Evolutionary conservation across 1,284 basidiomycete genomes (phyloP).

Genomic region (Vanrija pseudolonga): DNA sequence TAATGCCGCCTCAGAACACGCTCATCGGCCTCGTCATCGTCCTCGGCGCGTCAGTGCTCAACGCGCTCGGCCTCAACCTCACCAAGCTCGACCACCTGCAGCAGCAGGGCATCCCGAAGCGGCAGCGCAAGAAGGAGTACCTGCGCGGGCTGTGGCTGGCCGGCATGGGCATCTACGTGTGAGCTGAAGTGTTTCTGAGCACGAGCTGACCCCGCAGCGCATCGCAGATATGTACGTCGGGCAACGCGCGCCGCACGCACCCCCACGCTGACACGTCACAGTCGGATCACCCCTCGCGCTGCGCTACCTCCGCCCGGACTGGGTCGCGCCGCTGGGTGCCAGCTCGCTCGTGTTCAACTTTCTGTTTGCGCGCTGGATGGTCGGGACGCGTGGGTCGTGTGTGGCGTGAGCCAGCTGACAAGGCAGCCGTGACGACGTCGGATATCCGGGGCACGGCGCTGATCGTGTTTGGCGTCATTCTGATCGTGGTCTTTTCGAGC

Average conservation of each 20-base stretch:
- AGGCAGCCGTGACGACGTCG: constrained; percentile 41
- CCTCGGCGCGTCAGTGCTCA: constrained; percentile 40
- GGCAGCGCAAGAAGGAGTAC: constrained; percentile 40
- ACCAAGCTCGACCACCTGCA: constrained; percentile 49
- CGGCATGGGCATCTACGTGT: constrained; percentile 51
- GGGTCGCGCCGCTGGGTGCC: constrained; percentile 49
- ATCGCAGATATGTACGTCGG: constrained; percentile 44
- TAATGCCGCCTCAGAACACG: constrained; percentile 36
- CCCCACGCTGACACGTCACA: constrained; percentile 6
- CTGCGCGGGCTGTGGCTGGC: constrained; percentile 46
- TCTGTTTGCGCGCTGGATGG: constrained; percentile 48
- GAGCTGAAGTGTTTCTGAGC: constrained; percentile 10
- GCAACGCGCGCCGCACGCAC: not conserved
- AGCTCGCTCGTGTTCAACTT: constrained; percentile 50
- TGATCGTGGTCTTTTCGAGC: constrained; percentile 48
- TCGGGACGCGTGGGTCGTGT: constrained; percentile 45
- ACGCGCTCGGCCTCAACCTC: constrained; percentile 49
- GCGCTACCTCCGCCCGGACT: constrained; percentile 48
- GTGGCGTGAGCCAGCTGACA: not conserved
- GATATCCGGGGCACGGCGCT: constrained; percentile 48
- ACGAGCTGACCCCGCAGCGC: constrained; percentile 28
- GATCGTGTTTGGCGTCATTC: constrained; percentile 49
- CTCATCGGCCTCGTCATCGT: constrained; percentile 50
- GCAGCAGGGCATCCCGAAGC: constrained; percentile 40
- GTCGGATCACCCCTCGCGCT: constrained; percentile 49